phyloP scores from a whole-genome alignment of 2,329 filamentous ascomycete genomes.

The Microsporum canis region DNA sequence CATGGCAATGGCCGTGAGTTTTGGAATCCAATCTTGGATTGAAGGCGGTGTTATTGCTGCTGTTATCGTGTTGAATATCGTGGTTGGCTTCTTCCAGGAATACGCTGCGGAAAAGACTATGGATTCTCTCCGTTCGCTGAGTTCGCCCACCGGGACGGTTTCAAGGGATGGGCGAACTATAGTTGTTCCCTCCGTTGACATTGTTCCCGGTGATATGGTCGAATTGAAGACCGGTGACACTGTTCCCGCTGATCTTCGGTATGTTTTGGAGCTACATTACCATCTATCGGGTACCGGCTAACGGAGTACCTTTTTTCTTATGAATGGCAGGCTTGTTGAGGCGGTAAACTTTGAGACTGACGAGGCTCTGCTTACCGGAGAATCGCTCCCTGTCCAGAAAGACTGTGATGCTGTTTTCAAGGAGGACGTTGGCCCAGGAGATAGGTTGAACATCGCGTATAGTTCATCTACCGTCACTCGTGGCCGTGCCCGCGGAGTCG shows the following conservation, averaged over 20 bases:
- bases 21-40: slow-evolving; percentile 49
- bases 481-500: slow-evolving; percentile 49
- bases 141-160: slow-evolving; percentile 41
- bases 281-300: background rate
- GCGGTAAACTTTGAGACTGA: slow-evolving; percentile 50
- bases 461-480: slow-evolving; percentile 52
- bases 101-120: slow-evolving; percentile 45
- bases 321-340: slow-evolving; percentile 36
- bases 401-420: slow-evolving; percentile 40
- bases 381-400: slow-evolving; percentile 50
- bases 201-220: slow-evolving; percentile 50
- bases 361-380: slow-evolving; percentile 51
- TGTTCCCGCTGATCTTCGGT: slow-evolving; percentile 37
- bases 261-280: background rate
- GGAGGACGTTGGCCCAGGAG: slow-evolving; percentile 45
- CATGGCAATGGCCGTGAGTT: slow-evolving; percentile 47
- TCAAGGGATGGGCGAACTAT: slow-evolving; percentile 41
- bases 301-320: background rate
- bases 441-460: slow-evolving; percentile 51
- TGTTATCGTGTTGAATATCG: slow-evolving; percentile 48
- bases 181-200: slow-evolving; percentile 42
- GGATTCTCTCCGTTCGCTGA: slow-evolving; percentile 41
- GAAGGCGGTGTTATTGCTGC: slow-evolving; percentile 49
- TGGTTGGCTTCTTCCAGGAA: slow-evolving; percentile 47
- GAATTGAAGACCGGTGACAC: slow-evolving; percentile 41